Evolutionary conservation across 1,139 yeast genomes (phyloP).

Genomic region (Kluyveromyces sp.): DNA sequence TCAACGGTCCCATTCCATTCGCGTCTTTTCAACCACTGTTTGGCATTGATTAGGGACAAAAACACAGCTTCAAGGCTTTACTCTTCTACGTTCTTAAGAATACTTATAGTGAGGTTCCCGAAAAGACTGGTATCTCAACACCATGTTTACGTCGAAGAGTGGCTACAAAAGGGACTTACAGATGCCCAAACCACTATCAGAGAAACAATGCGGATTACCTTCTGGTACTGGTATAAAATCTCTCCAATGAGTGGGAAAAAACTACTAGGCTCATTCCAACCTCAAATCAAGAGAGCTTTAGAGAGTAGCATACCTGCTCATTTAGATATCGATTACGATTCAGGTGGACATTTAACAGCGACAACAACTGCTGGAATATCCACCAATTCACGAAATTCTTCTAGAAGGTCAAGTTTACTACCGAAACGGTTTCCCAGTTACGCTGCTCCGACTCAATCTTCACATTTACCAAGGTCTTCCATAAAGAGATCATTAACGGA

Average conservation of each 20-base stretch:
- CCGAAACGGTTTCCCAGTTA: conserved; percentile 26
- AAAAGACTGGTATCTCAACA: conserved; percentile 32
- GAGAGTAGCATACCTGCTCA: conserved; percentile 46
- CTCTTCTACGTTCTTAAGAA: conserved; percentile 64
- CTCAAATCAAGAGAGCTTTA: conserved; percentile 46
- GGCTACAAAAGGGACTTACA: conserved; percentile 52
- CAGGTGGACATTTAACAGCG: conserved; percentile 1
- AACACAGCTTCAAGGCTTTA: conserved; percentile 62
- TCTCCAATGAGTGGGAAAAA: conserved; percentile 40
- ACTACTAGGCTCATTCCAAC: conserved; percentile 36
- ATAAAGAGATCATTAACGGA: conserved; percentile 24
- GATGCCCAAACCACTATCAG: conserved; percentile 83
- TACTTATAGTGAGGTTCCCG: conserved; percentile 45
- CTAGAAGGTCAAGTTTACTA: conserved; percentile 15
- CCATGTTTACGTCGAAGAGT: conserved; percentile 43
- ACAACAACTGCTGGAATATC: too few species aligned
- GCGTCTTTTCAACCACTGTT: conserved; percentile 48
- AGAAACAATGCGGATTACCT: conserved; percentile 64
- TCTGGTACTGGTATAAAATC: conserved; percentile 55
- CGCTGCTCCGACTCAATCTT: conserved; percentile 29
- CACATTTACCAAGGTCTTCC: conserved; percentile 13
- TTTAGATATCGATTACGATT: conserved; percentile 19
- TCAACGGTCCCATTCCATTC: conserved; percentile 46
- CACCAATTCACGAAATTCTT: conserved; percentile 9
- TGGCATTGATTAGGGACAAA: conserved; percentile 54